phyloP scores from a whole-genome alignment of 805 yeast species.

The Maudiozyma pseudohumilis region DNA sequence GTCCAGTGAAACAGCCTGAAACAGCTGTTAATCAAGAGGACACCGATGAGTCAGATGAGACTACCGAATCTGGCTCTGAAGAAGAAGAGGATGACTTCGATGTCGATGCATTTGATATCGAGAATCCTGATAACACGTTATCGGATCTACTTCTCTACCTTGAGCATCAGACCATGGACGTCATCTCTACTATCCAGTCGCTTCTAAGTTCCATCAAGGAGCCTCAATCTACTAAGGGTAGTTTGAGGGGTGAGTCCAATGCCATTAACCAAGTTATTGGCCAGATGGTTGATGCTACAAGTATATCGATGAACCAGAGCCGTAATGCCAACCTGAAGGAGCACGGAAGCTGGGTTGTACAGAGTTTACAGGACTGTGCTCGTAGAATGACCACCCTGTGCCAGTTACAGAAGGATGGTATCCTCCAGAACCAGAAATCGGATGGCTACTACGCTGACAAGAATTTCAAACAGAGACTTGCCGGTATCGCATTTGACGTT shows the following conservation, averaged over 20 bases:
- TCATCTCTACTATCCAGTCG: constrained; percentile 80
- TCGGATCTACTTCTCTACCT: constrained; percentile 73
- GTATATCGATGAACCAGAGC: constrained; percentile 78
- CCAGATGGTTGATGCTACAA: constrained; percentile 86
- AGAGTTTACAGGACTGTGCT: constrained; percentile 74
- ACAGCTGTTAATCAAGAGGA: constrained; percentile 21
- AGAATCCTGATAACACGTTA: constrained; percentile 81
- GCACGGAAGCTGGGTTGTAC: constrained; percentile 87
- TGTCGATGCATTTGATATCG: constrained; percentile 66
- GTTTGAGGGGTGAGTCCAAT: constrained; percentile 57
- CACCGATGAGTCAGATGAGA: constrained; percentile 1
- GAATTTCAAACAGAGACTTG: constrained; percentile 84
- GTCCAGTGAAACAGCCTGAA: constrained; percentile 1
- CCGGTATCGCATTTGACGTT: constrained; percentile 92
- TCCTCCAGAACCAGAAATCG: constrained; percentile 26
- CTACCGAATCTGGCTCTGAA: constrained; percentile 8
- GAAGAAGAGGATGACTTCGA: constrained; percentile 38
- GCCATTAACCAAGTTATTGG: constrained; percentile 72
- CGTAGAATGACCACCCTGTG: constrained; percentile 73
- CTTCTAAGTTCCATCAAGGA: constrained; percentile 66
- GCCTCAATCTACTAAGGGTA: constrained; percentile 68
- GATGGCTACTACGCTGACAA: constrained; percentile 72
- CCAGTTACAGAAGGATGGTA: constrained; percentile 28
- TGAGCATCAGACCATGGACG: constrained; percentile 90
- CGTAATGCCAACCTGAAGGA: constrained; percentile 76